Percentiles rank a stretch among this genome's conserved stretches.
phyloP scores from a whole-genome alignment of 169 alveolate genomes.

The Eimeria acervulina region DNA sequence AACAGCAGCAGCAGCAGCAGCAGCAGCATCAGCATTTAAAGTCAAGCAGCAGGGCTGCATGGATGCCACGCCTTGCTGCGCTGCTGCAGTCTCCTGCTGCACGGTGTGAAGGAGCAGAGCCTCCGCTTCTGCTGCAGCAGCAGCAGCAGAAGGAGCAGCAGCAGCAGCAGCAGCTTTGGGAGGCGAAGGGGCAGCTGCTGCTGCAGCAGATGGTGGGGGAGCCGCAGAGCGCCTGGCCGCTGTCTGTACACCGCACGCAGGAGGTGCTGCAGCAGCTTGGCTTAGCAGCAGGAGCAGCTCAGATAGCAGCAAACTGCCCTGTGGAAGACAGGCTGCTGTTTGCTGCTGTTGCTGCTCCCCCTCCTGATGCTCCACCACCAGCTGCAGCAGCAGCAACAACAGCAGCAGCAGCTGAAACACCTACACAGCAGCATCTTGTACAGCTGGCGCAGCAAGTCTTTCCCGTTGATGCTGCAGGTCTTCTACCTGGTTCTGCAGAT shows the following conservation, averaged over 20 bases:
- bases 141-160: neutral
- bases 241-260: neutral
- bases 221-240: constrained; percentile 44
- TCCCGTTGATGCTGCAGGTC: constrained; percentile 2
- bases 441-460: neutral
- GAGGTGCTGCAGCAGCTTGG: constrained; percentile 50
- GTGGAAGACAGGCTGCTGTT: constrained; percentile 34
- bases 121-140: neutral
- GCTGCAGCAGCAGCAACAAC: neutral
- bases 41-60: neutral
- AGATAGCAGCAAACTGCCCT: constrained; percentile 36
- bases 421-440: neutral
- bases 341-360: constrained; percentile 26
- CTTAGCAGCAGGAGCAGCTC: constrained; percentile 35
- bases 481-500: neutral
- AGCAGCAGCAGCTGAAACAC: neutral
- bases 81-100: constrained; percentile 27
- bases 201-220: constrained; percentile 35
- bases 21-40: constrained; percentile 18
- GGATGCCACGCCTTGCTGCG: constrained; percentile 13
- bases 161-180: neutral
- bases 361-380: neutral
- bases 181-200: constrained; percentile 55
- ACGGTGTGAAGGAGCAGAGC: neutral
- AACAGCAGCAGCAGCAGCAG: constrained; percentile 57